Percentiles rank a stretch among this genome's conserved stretches.
These are phyloP conservation scores for Rhizoctonia solani DNA, from an alignment of 1,284 basidiomycete species.

Conservation along the genomic window DNA sequence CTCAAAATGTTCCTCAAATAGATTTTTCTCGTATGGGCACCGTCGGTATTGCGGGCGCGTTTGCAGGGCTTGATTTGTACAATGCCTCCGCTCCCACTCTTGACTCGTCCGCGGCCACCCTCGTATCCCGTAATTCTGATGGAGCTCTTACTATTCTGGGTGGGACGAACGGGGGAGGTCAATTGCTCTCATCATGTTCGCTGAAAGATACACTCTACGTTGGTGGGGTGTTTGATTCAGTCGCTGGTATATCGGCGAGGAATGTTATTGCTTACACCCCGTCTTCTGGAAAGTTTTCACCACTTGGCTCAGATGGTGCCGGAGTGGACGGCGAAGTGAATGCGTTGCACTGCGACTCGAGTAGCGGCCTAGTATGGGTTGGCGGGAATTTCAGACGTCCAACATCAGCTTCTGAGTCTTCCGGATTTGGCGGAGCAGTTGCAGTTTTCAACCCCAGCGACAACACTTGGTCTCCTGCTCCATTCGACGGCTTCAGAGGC, in stretches of 20 bases:
- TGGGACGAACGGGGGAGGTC: constrained; percentile 71
- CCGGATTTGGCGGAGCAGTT: constrained; percentile 63
- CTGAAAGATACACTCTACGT: constrained; percentile 69
- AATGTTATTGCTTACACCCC: constrained; percentile 77
- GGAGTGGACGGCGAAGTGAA: constrained; percentile 74
- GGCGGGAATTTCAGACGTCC: constrained; percentile 75
- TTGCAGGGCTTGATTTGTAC: constrained; percentile 81
- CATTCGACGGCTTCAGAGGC: constrained; percentile 83
- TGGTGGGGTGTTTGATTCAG: constrained; percentile 74
- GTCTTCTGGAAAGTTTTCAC: constrained; percentile 60
- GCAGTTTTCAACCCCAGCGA: constrained; percentile 76
- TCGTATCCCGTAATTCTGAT: constrained; percentile 66
- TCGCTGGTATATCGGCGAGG: constrained; percentile 58
- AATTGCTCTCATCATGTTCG: constrained; percentile 65
- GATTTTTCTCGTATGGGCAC: constrained; percentile 91
- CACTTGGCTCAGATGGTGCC: constrained; percentile 55
- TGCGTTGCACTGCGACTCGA: constrained; percentile 80
- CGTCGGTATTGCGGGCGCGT: constrained; percentile 84
- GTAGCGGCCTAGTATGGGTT: constrained; percentile 75
- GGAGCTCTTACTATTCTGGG: constrained; percentile 67
- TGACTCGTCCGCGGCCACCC: constrained; percentile 68
- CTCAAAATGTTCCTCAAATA: constrained; percentile 63
- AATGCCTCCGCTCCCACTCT: constrained; percentile 49
- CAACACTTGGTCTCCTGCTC: constrained; percentile 71
- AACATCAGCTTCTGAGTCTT: constrained; percentile 43